phyloP scores from a whole-genome alignment of 345 rosid species.

The Euphorbia pulcherrima region DNA sequence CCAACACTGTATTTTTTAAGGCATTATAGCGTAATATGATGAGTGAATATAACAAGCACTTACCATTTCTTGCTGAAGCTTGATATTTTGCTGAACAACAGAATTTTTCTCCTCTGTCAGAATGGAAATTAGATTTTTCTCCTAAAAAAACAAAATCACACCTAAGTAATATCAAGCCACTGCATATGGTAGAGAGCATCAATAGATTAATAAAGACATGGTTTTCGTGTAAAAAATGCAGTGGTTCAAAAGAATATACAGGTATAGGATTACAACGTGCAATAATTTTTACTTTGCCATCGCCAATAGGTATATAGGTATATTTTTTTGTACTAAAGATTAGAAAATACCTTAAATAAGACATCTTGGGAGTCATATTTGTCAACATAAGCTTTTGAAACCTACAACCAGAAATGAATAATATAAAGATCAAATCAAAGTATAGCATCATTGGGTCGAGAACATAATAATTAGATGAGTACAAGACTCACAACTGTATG shows the following conservation, averaged over 20 bases:
- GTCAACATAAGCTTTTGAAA: slow-evolving; percentile 42
- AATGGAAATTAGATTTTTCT: slow-evolving; percentile 45
- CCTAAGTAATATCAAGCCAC: not conserved
- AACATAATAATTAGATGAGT: slow-evolving; percentile 12
- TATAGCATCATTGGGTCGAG: not conserved
- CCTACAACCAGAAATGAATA: slow-evolving; percentile 33
- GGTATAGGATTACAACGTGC: too few relatives aligned
- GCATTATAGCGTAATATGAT: not conserved
- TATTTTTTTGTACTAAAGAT: not conserved
- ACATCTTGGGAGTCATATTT: slow-evolving; percentile 44
- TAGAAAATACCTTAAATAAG: slow-evolving; percentile 50
- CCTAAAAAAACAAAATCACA: slow-evolving; percentile 38
- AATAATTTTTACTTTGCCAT: not conserved
- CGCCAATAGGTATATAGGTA: not conserved
- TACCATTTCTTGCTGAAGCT: slow-evolving; percentile 71
- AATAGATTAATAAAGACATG: not conserved
- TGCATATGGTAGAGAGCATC: not conserved
- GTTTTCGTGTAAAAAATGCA: not conserved
- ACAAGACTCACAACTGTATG: slow-evolving; percentile 48
- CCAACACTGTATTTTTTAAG: too few relatives aligned
- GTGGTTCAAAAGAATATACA: not conserved
- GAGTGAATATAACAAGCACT: slow-evolving; percentile 3
- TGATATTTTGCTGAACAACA: slow-evolving; percentile 40
- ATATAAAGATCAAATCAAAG: not conserved
- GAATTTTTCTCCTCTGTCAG: slow-evolving; percentile 57